Evolutionary conservation across 2,329 filamentous ascomycete genomes (phyloP).

Genomic region (Arthroderma uncinatum): DNA sequence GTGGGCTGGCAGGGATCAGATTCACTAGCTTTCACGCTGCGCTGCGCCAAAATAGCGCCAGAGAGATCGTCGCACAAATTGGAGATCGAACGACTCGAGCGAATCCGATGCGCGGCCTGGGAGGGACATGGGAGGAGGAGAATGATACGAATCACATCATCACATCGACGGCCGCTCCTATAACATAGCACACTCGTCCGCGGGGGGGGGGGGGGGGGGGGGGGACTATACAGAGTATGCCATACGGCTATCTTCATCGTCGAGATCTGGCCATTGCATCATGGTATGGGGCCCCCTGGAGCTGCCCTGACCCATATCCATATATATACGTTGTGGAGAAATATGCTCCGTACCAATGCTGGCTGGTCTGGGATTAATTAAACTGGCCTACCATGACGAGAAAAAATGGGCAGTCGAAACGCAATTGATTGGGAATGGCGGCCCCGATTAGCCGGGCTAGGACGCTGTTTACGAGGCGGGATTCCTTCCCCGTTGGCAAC

Average conservation of each 20-base stretch:
- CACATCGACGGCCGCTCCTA: too few species aligned
- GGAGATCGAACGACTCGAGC: background rate
- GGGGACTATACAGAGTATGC: too few species aligned
- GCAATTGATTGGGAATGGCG: background rate
- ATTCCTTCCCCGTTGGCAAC: background rate
- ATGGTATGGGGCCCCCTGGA: background rate
- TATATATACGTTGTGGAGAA: background rate
- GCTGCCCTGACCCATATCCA: background rate
- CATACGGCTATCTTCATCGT: too few species aligned
- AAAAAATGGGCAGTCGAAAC: background rate
- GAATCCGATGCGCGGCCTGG: background rate
- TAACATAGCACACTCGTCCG: too few species aligned
- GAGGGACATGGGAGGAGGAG: background rate
- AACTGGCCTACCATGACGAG: background rate
- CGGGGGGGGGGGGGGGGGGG: too few species aligned
- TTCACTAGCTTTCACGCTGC: background rate
- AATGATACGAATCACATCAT: background rate
- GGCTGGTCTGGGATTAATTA: background rate
- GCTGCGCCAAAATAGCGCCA: slow-evolving; percentile 1
- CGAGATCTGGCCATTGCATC: background rate
- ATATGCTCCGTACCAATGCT: slow-evolving; percentile 3
- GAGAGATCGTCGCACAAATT: slow-evolving; percentile 4
- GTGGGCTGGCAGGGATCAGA: background rate
- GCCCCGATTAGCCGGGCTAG: background rate
- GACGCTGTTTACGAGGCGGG: background rate